A percentile compares a stretch with the other conserved stretches of the same genome.
Conservation (phyloP, 1,284 basidiomycete species). For the Meira miltonrushii region DNA sequence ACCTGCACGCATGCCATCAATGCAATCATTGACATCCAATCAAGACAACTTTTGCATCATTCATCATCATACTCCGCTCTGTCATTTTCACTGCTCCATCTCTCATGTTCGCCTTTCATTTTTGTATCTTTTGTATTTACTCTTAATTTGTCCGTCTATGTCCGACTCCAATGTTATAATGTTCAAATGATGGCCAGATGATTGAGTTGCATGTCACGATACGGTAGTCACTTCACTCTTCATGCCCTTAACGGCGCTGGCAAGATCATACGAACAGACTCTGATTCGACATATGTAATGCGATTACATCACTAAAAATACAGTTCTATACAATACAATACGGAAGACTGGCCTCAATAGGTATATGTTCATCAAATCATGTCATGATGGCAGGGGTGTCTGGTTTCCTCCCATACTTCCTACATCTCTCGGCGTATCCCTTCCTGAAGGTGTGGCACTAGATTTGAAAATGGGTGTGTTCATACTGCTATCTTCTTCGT, state of each 20-base stretch:
- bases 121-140: not conserved
- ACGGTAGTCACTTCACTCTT: not conserved
- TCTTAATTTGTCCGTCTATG: not conserved
- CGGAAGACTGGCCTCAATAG: not conserved
- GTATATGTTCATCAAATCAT: not conserved
- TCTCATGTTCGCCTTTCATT: not conserved
- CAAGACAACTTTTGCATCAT: not conserved
- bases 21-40: not conserved
- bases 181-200: too few species aligned
- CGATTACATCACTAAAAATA: not conserved
- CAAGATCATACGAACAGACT: not conserved
- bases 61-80: not conserved
- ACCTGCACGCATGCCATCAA: not conserved
- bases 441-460: not conserved
- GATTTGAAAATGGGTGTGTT: not conserved
- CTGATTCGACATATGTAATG: not conserved
- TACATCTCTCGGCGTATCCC: not conserved
- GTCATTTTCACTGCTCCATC: not conserved
- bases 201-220: not conserved
- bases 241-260: not conserved
- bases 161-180: not conserved
- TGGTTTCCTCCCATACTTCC: not conserved
- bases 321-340: not conserved
- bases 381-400: not conserved
- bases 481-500: constrained; percentile 26